phyloP scores from a whole-genome alignment of 768 basidiomycete genomes.

The Coprinopsis sp. region DNA sequence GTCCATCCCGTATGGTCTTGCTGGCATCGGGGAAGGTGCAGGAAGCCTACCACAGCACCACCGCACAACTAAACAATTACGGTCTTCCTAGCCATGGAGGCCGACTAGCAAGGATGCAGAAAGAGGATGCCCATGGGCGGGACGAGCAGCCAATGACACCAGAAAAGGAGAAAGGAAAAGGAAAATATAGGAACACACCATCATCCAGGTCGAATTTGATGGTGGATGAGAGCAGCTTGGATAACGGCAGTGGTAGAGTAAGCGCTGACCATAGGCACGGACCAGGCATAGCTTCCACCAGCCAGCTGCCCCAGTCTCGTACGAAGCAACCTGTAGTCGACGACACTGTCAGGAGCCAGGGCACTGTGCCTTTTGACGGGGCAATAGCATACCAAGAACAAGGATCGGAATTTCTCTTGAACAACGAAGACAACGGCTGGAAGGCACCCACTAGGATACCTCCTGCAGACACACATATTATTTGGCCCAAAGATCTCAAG shows the following conservation, averaged over 20 bases:
- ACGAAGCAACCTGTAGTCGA: slow-evolving; percentile 12
- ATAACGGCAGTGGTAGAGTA: slow-evolving; percentile 25
- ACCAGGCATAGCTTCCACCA: not conserved
- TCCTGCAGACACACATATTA: slow-evolving; percentile 58
- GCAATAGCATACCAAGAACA: slow-evolving; percentile 19
- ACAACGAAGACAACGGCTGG: slow-evolving; percentile 31
- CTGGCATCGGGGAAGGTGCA: slow-evolving; percentile 72
- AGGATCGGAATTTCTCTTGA: slow-evolving; percentile 26
- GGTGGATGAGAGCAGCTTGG: slow-evolving; percentile 15
- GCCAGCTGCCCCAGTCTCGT: not conserved
- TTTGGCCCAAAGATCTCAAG: slow-evolving; percentile 52
- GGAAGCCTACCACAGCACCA: slow-evolving; percentile 71
- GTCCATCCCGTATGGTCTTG: slow-evolving; percentile 49
- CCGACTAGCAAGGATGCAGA: slow-evolving; percentile 6
- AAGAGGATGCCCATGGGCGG: slow-evolving; percentile 19
- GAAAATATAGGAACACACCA: slow-evolving; percentile 8
- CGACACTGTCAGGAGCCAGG: slow-evolving; percentile 15
- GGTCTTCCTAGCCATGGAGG: slow-evolving; percentile 29
- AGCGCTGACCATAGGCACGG: slow-evolving; percentile 12
- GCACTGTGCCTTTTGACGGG: slow-evolving; percentile 19
- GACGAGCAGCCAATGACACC: slow-evolving; percentile 25
- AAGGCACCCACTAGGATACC: slow-evolving; percentile 45
- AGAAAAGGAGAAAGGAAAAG: slow-evolving; percentile 19
- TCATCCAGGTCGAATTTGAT: not conserved
- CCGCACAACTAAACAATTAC: slow-evolving; percentile 54